Base-by-base conservation (phyloP, 768 basidiomycete species). In the Lactarius hatsudake region DNA sequence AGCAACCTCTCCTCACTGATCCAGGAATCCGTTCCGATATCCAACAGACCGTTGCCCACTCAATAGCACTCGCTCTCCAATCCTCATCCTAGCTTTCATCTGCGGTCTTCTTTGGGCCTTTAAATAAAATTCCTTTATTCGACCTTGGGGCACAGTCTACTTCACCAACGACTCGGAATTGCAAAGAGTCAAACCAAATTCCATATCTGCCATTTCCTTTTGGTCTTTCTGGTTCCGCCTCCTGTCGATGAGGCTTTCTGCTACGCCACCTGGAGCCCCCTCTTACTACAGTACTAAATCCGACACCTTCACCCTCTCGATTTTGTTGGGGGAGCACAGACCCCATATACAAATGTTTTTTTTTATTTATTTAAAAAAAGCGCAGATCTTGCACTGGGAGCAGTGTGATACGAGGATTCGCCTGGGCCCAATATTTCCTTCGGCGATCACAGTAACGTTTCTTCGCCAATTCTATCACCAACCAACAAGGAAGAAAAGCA, bases 211-310 rank as follows among this genome's bases (percentile, higher is more conserved):
- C 36, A 36, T 36, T 36, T 5, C 59, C 71, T 32, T 74, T 72
- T 61, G 42, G 59, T 13, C 70, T 72, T 17, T 71, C 70, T 59
- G 58, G 68, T 78, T 66, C 69, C 36, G 26, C 36, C 36, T 72
- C 67, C 76, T 38, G 78, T 79, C 45, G 78, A 80, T 71, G 78
- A 84, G 72, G 64, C 77, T 78, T 40, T 72, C 79, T n/a, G 81
- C 81, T 38, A 80, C 83, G 64, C 77, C 88, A 69, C 86, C 86
- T 62, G 83, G 82, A 17, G 90, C 88, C 32, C 90, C 90, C 7
- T 93, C 93, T 81, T 94, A 92, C 77, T 90, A 93, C 80, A 30
- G 2, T 5, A 5, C 30, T 28, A 28, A 28, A 28, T 28, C 26
- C 26, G 26, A 28, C 26, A n/a, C n/a, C n/a, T n/a, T n/a, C n/a